Conservation (phyloP, 345 rosid species). For the Geranium rotundifolium region DNA sequence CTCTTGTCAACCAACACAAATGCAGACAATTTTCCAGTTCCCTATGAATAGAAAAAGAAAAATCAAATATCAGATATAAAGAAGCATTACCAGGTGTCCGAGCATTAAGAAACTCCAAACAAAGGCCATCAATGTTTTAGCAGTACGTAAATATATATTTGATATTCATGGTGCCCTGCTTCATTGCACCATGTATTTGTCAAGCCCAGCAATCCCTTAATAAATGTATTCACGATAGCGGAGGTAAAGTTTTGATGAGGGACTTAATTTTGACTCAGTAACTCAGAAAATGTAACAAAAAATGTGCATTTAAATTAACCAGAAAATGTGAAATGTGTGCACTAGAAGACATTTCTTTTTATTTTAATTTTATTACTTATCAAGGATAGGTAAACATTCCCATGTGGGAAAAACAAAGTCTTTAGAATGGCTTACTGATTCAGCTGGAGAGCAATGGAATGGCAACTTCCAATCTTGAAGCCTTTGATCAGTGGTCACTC, state of each 20-base stretch:
- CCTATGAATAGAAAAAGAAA: not conserved
- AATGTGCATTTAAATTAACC: too few species aligned
- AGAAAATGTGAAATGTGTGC: too few species aligned
- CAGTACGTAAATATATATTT: not conserved
- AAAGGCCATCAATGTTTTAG: not conserved
- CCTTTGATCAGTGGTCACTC: conserved; percentile 1
- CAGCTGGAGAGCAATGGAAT: not conserved
- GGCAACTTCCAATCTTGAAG: not conserved
- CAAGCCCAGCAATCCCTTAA: too few species aligned
- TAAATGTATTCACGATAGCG: too few species aligned
- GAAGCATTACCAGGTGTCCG: not conserved
- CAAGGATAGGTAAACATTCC: too few species aligned
- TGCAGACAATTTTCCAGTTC: not conserved
- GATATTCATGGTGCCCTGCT: not conserved
- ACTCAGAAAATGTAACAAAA: too few species aligned
- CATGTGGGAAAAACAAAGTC: too few species aligned
- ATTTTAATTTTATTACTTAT: too few species aligned
- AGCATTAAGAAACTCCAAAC: not conserved
- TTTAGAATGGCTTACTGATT: conserved; percentile 2
- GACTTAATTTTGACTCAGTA: too few species aligned
- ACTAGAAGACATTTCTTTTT: too few species aligned
- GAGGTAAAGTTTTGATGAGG: too few species aligned
- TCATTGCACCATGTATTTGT: not conserved
- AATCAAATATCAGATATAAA: not conserved
- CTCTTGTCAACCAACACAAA: not conserved